These are phyloP conservation scores for Abrus pulchellus DNA, from an alignment of 306 rosid species.

Conservation along the genomic window DNA sequence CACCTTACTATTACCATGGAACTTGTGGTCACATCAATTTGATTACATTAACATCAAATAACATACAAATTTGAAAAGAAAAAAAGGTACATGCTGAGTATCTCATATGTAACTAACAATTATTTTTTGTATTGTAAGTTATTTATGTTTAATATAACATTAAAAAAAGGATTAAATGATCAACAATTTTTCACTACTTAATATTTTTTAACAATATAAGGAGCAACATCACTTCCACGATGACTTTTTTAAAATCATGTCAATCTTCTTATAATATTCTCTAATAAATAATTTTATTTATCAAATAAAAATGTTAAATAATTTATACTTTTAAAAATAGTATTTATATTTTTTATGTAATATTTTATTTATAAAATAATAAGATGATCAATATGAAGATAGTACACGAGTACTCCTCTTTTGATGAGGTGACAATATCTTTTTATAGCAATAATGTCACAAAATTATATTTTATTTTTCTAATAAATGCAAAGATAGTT, in stretches of 20 bases:
- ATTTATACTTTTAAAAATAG: too few species aligned
- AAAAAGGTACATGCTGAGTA: background rate
- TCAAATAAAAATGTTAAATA: too few species aligned
- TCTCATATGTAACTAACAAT: background rate
- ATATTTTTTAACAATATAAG: background rate
- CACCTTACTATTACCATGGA: background rate
- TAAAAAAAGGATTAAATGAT: too few species aligned
- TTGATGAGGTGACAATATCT: background rate
- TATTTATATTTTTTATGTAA: too few species aligned
- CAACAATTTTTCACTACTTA: too few species aligned
- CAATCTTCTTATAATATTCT: too few species aligned
- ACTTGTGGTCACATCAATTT: conserved; percentile 16
- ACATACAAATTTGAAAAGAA: conserved; percentile 19
- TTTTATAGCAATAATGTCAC: background rate
- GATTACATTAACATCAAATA: conserved; percentile 26
- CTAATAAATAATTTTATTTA: too few species aligned
- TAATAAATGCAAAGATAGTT: background rate
- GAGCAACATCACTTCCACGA: background rate
- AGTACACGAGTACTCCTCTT: background rate
- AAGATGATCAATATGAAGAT: too few species aligned
- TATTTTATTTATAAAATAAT: too few species aligned
- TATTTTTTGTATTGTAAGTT: too few species aligned
- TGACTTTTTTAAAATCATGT: background rate
- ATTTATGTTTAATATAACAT: too few species aligned
- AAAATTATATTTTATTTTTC: background rate